Evolutionary conservation across 1,284 basidiomycete genomes (phyloP).

Genomic region (Pseudozyma sp.): DNA sequence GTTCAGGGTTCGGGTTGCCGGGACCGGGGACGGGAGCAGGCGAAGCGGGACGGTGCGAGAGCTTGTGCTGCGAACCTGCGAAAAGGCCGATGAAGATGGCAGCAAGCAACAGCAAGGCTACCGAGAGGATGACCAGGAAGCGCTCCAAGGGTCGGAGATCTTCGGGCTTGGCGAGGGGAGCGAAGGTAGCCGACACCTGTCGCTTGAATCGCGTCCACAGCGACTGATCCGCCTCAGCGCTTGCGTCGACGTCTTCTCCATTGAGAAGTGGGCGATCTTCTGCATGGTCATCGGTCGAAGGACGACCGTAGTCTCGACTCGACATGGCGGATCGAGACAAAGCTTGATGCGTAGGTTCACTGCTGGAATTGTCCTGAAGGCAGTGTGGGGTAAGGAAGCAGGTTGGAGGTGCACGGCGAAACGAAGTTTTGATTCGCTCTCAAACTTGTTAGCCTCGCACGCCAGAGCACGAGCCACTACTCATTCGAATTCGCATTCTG

Average conservation of each 20-base stretch:
- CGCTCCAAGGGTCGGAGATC: slow-evolving; percentile 86
- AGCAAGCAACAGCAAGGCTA: slow-evolving; percentile 82
- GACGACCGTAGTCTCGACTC: slow-evolving; percentile 45
- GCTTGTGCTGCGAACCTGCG: slow-evolving; percentile 69
- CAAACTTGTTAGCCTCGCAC: background rate
- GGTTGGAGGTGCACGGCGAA: background rate
- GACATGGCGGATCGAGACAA: slow-evolving; percentile 21
- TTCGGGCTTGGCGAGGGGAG: slow-evolving; percentile 72
- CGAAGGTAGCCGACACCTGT: slow-evolving; percentile 45
- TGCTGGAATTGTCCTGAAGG: background rate
- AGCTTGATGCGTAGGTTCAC: background rate
- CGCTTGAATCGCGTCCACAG: slow-evolving; percentile 37
- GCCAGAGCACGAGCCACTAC: slow-evolving; percentile 13
- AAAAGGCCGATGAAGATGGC: slow-evolving; percentile 92
- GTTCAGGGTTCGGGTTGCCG: slow-evolving; percentile 60
- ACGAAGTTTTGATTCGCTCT: background rate
- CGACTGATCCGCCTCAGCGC: slow-evolving; percentile 17
- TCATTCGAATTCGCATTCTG: background rate
- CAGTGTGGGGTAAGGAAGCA: slow-evolving; percentile 3
- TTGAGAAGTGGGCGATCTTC: slow-evolving; percentile 44
- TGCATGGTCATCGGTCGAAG: slow-evolving; percentile 45
- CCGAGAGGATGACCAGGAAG: slow-evolving; percentile 79
- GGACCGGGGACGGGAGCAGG: slow-evolving; percentile 36
- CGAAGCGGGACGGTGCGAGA: slow-evolving; percentile 62
- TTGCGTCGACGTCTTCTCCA: slow-evolving; percentile 4